phyloP scores from a whole-genome alignment of 768 basidiomycete genomes.

The Mycena galericulata region DNA sequence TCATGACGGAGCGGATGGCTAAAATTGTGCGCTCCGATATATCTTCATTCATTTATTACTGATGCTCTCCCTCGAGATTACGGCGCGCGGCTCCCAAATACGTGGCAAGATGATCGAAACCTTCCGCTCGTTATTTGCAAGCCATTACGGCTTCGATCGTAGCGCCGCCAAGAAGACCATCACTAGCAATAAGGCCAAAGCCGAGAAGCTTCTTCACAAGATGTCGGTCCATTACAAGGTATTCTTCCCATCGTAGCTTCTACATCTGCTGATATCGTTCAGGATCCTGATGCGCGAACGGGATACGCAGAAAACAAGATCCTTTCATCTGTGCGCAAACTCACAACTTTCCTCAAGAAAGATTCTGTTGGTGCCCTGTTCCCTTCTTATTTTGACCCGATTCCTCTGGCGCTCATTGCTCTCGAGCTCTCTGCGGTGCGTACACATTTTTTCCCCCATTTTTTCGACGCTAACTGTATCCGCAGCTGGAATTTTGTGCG shows the following conservation, averaged over 20 bases:
- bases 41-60: not conserved
- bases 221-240: constrained; percentile 19
- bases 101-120: constrained; percentile 17
- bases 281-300: not conserved
- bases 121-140: not conserved
- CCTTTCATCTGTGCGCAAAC: not conserved
- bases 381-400: constrained; percentile 1
- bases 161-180: not conserved
- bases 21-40: constrained; percentile 3
- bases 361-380: not conserved
- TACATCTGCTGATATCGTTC: not conserved
- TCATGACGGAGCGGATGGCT: not conserved
- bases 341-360: not conserved
- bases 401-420: not conserved
- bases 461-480: too few species aligned
- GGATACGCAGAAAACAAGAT: constrained; percentile 18
- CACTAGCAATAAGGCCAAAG: not conserved
- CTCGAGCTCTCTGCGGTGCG: constrained; percentile 5
- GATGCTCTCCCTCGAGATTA: not conserved
- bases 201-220: not conserved
- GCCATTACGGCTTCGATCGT: constrained; percentile 8
- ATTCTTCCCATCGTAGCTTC: not conserved
- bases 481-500: constrained; percentile 8
- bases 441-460: not conserved
- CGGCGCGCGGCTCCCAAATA: constrained; percentile 5